Conservation (phyloP, 1,284 basidiomycete genomes). For the Cystobasidium slooffiae region DNA sequence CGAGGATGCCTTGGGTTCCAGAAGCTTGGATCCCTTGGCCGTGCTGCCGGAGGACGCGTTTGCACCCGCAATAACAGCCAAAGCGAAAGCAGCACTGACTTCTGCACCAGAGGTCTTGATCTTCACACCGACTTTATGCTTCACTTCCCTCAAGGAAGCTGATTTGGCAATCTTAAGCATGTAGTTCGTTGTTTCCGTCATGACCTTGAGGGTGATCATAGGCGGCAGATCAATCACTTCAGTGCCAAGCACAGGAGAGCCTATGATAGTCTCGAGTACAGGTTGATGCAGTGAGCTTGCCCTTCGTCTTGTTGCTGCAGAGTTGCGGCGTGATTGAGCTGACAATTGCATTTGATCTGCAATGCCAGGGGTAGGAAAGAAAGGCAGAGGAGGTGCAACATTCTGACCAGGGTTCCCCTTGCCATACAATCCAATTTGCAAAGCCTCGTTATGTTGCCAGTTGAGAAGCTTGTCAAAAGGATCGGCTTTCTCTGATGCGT, state of each 20-base stretch:
- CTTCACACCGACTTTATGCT: constrained; percentile 16
- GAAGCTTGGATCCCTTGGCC: constrained; percentile 8
- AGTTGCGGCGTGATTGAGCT: constrained; percentile 18
- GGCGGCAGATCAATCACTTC: neutral
- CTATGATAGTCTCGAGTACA: constrained; percentile 46
- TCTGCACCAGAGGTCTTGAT: constrained; percentile 23
- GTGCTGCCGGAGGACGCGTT: constrained; percentile 3
- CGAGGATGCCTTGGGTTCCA: neutral
- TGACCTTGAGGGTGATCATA: constrained; percentile 33
- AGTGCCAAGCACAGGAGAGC: constrained; percentile 42
- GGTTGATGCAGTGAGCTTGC: constrained; percentile 34
- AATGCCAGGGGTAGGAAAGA: constrained; percentile 46
- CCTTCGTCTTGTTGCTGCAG: constrained; percentile 36
- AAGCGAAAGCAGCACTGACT: neutral
- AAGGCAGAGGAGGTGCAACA: constrained; percentile 41
- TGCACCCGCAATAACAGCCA: constrained; percentile 13
- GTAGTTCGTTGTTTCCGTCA: constrained; percentile 31
- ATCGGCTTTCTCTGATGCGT: neutral
- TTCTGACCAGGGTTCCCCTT: constrained; percentile 7
- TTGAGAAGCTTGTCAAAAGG: constrained; percentile 23
- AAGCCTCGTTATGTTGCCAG: constrained; percentile 11
- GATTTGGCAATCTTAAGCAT: constrained; percentile 36
- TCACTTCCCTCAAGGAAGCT: constrained; percentile 23
- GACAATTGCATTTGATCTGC: constrained; percentile 34
- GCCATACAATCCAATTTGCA: neutral